phyloP scores from a whole-genome alignment of 257 asterid species.

The Jacaranda mimosifolia region DNA sequence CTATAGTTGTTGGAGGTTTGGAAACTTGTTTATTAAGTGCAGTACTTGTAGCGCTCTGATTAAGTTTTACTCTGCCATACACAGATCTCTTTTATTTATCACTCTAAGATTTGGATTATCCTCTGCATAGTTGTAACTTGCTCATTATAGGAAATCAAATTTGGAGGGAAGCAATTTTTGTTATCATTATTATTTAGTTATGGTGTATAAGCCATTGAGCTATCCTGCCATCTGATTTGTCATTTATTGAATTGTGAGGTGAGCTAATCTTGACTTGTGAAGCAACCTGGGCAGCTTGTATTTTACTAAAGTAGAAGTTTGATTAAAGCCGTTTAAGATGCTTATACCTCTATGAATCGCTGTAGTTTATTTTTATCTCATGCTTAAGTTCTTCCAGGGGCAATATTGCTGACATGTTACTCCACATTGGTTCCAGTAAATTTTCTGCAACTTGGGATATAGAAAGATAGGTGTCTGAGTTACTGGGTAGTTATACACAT shows the following conservation, averaged over 20 bases:
- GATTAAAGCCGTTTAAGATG: too few relatives aligned
- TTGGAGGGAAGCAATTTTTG: background rate
- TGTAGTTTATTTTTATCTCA: background rate
- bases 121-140: background rate
- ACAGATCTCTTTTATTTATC: conserved; percentile 9
- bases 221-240: background rate
- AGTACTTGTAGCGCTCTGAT: conserved; percentile 4
- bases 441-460: conserved; percentile 13
- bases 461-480: too few relatives aligned
- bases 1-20: background rate
- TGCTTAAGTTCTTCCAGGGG: background rate
- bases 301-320: too few relatives aligned
- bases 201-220: background rate
- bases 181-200: background rate
- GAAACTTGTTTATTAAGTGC: conserved; percentile 9
- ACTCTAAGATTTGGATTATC: conserved; percentile 9
- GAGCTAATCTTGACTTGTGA: too few relatives aligned
- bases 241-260: background rate
- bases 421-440: background rate
- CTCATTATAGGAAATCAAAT: background rate
- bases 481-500: too few relatives aligned
- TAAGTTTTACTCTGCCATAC: background rate
- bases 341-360: background rate
- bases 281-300: too few relatives aligned
- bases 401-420: too few relatives aligned